Evolutionary conservation across 2,329 filamentous ascomycete genomes (phyloP), one percentile per base, ranked within the genome.

Genomic region (Microcyclosporella mali): DNA sequence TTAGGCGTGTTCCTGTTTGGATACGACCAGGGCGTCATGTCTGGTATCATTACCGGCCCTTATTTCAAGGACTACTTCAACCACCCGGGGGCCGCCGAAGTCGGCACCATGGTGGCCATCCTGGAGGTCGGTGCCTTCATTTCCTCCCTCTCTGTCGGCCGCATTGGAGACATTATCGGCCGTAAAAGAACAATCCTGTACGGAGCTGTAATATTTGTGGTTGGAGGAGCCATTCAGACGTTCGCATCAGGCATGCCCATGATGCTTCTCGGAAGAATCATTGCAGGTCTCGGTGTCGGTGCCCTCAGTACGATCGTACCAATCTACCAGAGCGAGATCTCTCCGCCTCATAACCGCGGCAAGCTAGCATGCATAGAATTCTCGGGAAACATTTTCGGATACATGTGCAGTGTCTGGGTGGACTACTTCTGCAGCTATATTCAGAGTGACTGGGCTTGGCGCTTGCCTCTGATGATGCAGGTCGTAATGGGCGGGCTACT

Each of bases 341-440:
- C 90, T 33, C 92, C 92, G 37, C 88, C 92, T 4, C 92, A 98
- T 62, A 97, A 95, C 66, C 79, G 92, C 58, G 92, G 92, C 51
- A 94, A 92, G 68, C 75, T 98, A 49, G 92, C 90, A 17, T 97
- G 92, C 65, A 97, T 98, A 54, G 92, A 98, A 65, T 98, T 97
- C 61, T 90, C 90, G 0, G 92, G 92, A 41, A 98, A 98, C 67
- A 94, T 98, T 51, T 83, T 87, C 48, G 92, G 92, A 25, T 98
- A 98, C 64, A 84, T 90, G 41, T 88, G 88, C 40, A 97, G 90
- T 56, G 90, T 97, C 16, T 98, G 92, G 92, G 90, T 97, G 19
- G 92, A 98, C 66, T 98, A 97, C 68, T 90, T 92, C 58, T 95
- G 89, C 67, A 92, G 86, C 45, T 95, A 76, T 62, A 97, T 98